Evolutionary conservation across 2,329 filamentous ascomycete genomes (phyloP), one percentile per base, ranked within the genome.

Genomic region (Aspergillus calidoustus): DNA sequence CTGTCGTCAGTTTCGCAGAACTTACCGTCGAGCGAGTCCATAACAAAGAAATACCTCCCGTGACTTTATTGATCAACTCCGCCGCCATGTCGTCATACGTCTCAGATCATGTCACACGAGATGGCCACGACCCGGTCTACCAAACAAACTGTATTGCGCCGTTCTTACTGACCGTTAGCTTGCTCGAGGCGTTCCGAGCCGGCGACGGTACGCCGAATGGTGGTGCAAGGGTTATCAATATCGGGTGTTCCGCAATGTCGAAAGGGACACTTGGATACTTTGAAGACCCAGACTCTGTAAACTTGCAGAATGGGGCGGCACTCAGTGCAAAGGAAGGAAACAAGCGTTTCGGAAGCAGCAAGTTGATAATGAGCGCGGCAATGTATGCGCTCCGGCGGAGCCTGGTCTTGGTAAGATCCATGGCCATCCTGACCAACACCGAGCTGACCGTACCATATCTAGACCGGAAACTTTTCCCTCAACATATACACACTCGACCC

Each of bases 351-450:
- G 72, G 72, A 25, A 77, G 75, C 60, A 77, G 74, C 61, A 77
- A 77, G 60, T 55, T 77, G 30, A 57, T 77, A 19, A 72, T 71
- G 60, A 74, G 70, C 55, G 70, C 71, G 7, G 71, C 72, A 19
- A 71, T 77, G 69, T 77, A 77, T 69, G 74, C 74, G 47, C 65
- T 77, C 66, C 71, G 74, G 50, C 71, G 75, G 44, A 77, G 75
- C 61, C 61, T 77, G 61, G 69, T 71, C 44, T 64, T 69, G 54
- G 75, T 76, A 63, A 71, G 74, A 72, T 48, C 9, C 8, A 46
- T 49, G 31, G 15, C 44, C 23, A 41, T 28, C 23, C 28, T 15
- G 41, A 28, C 17, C 15, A 25, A 19, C n/a, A 17, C 7, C 41
- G 56, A 63, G 64, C 60, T 38, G 31, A 64, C 63, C 50, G 48